Conservation (phyloP, 805 yeast species). For the Saccharomycopsis malanga region DNA sequence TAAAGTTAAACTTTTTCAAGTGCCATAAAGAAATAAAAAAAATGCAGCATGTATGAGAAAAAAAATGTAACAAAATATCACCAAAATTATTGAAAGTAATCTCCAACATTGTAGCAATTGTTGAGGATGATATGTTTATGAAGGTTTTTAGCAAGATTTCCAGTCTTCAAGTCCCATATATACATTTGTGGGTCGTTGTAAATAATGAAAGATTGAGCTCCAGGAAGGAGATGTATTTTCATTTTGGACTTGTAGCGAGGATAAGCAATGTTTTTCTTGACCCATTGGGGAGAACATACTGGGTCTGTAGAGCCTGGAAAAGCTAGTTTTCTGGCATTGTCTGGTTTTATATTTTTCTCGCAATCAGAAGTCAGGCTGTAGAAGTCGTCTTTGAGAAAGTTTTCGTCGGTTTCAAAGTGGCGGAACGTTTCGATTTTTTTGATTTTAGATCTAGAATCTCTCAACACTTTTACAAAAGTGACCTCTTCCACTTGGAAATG, state of each 20-base stretch:
- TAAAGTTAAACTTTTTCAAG: too few relatives aligned
- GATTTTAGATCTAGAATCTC: constrained; percentile 29
- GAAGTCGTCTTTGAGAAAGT: constrained; percentile 10
- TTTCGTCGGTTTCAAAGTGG: constrained; percentile 17
- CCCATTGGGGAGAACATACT: constrained; percentile 27
- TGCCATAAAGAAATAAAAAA: neutral
- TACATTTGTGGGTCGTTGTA: constrained; percentile 29
- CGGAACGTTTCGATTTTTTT: constrained; percentile 30
- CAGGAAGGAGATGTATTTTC: constrained; percentile 30
- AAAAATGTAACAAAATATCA: too few relatives aligned
- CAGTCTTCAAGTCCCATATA: constrained; percentile 27
- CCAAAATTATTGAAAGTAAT: neutral
- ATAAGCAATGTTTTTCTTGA: constrained; percentile 31
- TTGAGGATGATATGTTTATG: neutral
- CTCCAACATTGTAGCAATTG: neutral
- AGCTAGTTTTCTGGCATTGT: neutral
- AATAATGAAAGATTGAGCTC: constrained; percentile 19
- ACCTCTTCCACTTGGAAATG: constrained; percentile 19
- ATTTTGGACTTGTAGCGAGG: constrained; percentile 35
- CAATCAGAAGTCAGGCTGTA: neutral
- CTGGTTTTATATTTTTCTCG: neutral
- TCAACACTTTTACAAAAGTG: constrained; percentile 29
- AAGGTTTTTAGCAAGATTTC: constrained; percentile 10
- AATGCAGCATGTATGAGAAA: neutral
- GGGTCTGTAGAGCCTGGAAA: neutral